phyloP scores from a whole-genome alignment of 495 filamentous ascomycete genomes.

The Penicillium cataractarum region DNA sequence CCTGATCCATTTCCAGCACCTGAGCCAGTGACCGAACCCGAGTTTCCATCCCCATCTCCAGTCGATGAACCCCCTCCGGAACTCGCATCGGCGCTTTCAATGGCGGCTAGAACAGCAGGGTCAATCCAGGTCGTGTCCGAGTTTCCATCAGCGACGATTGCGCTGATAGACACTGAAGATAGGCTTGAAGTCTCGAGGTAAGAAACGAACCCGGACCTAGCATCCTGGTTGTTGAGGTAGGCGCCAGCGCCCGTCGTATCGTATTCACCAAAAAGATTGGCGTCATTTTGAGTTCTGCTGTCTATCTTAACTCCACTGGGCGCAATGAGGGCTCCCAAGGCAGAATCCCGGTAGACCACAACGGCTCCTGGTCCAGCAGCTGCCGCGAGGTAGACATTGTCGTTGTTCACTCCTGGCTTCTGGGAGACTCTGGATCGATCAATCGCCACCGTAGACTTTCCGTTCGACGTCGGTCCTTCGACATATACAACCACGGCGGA shows the following conservation, averaged over 20 bases:
- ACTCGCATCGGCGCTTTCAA: conserved; percentile 13
- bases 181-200: not conserved
- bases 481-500: conserved; percentile 5
- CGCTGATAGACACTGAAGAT: not conserved
- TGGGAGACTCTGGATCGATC: conserved; percentile 7
- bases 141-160: conserved; percentile 7
- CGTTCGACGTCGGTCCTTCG: not conserved
- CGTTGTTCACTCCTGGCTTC: not conserved
- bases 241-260: conserved; percentile 11
- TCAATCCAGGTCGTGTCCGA: conserved; percentile 19
- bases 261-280: conserved; percentile 20
- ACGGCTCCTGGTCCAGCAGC: conserved; percentile 15
- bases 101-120: conserved; percentile 1
- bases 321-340: conserved; percentile 7
- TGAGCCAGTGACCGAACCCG: not conserved
- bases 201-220: conserved; percentile 8
- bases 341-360: conserved; percentile 8
- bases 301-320: conserved; percentile 13
- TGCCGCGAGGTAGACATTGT: not conserved
- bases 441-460: conserved; percentile 14
- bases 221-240: conserved; percentile 12
- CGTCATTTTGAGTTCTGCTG: conserved; percentile 5
- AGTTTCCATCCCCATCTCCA: not conserved
- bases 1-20: too few relatives aligned
- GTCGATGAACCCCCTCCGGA: not conserved